A percentile compares a stretch with the other conserved stretches of the same genome.
These are phyloP conservation scores for Lolium perenne DNA, from an alignment of 176 grass and related monocot species.

Conservation along the genomic window DNA sequence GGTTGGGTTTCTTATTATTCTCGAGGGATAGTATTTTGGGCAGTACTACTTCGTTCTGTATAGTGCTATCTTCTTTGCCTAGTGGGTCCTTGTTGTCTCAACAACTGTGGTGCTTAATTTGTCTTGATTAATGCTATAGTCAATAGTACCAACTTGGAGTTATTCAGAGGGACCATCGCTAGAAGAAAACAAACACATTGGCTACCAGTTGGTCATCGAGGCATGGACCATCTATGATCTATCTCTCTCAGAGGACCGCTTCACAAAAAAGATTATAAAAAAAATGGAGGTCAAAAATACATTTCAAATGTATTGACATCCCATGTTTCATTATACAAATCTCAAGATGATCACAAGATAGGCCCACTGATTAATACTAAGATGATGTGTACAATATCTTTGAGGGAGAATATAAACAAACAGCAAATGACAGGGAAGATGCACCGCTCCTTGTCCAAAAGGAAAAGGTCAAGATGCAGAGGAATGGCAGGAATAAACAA, in stretches of 20 bases:
- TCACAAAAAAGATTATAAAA: not conserved
- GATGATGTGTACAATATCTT: not conserved
- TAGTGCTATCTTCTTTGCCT: not conserved
- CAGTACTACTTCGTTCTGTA: not conserved
- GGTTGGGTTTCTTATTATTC: not conserved
- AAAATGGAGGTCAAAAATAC: not conserved
- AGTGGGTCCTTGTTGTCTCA: slow-evolving; percentile 9
- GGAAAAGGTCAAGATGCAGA: slow-evolving; percentile 30
- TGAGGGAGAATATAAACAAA: not conserved
- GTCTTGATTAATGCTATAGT: not conserved
- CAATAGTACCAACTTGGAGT: not conserved
- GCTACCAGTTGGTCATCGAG: slow-evolving; percentile 17
- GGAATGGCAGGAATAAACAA: slow-evolving; percentile 44
- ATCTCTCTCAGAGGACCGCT: not conserved
- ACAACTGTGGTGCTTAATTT: slow-evolving; percentile 5
- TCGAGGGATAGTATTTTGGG: not conserved
- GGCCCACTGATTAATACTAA: not conserved
- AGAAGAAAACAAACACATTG: slow-evolving; percentile 6
- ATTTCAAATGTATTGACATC: not conserved
- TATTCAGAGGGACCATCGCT: not conserved
- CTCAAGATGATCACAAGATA: not conserved
- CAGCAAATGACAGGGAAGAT: slow-evolving; percentile 28
- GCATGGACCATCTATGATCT: slow-evolving; percentile 4
- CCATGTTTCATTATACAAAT: not conserved
- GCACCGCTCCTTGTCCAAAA: not conserved